Evolutionary conservation across 805 yeast species (phyloP).

Genomic region (Kodamaea kakaduensis): DNA sequence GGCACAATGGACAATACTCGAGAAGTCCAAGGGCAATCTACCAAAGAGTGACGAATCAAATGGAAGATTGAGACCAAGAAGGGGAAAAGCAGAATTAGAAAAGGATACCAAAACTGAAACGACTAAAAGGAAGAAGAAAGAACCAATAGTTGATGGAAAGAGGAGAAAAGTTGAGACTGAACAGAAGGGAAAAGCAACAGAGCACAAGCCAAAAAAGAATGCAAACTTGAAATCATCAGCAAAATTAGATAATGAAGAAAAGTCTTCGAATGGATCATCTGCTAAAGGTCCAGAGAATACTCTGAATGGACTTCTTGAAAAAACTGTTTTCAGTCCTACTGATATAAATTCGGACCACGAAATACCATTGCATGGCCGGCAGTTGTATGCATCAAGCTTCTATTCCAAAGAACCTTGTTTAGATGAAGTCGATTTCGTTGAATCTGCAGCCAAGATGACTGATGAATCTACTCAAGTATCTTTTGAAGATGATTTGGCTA

Average conservation of each 20-base stretch:
- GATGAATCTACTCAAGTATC: conserved; percentile 17
- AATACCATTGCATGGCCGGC: conserved; percentile 17
- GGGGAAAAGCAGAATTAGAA: neutral
- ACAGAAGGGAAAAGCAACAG: neutral
- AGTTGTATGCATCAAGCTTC: conserved; percentile 17
- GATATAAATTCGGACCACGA: conserved; percentile 31
- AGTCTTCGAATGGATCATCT: too few species aligned
- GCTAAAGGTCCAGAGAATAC: too few species aligned
- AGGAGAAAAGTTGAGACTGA: conserved; percentile 9
- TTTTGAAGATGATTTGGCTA: conserved; percentile 28
- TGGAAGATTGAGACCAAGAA: conserved; percentile 3
- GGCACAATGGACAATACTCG: conserved; percentile 33
- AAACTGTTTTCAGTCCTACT: conserved; percentile 37
- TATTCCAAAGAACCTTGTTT: conserved; percentile 15
- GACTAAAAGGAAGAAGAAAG: conserved; percentile 2
- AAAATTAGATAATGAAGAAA: too few species aligned
- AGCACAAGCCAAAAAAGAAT: conserved; percentile 4
- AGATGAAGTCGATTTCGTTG: conserved; percentile 19
- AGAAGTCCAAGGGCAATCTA: conserved; percentile 9
- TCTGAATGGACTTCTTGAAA: too few species aligned
- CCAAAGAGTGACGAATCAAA: conserved; percentile 6
- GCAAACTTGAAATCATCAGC: conserved; percentile 22
- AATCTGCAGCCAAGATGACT: conserved; percentile 14
- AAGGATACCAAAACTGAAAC: conserved; percentile 5
- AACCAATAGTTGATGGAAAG: conserved; percentile 2